Evolutionary conservation across 768 basidiomycete species (phyloP).

Genomic region (Suillus clintonianus): DNA sequence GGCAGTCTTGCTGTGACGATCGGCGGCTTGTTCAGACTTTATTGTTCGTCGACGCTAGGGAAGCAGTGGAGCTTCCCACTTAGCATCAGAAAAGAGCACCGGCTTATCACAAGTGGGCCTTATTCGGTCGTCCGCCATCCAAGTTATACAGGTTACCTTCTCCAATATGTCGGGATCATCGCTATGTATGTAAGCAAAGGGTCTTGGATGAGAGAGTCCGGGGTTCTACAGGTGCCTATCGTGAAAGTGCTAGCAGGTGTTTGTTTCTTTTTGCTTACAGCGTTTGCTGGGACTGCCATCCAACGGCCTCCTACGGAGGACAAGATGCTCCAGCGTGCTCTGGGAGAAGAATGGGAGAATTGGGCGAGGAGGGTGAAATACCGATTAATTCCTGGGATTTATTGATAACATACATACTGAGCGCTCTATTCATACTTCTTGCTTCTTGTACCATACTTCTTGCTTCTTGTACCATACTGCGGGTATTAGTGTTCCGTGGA

Average conservation of each 20-base stretch:
- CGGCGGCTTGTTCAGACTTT: slow-evolving; percentile 22
- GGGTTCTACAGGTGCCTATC: no score
- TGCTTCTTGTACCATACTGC: neutral
- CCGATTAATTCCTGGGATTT: neutral
- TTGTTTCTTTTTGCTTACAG: no score
- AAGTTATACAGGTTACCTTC: slow-evolving; percentile 16
- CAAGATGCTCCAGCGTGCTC: neutral
- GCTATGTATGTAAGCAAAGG: no score
- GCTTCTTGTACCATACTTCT: neutral
- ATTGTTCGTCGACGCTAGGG: slow-evolving; percentile 35
- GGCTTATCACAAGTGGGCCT: slow-evolving; percentile 15
- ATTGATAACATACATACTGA: neutral
- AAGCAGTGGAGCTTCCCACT: slow-evolving; percentile 36
- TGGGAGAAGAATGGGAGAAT: neutral
- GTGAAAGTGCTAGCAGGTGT: no score
- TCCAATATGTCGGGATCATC: neutral
- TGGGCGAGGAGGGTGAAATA: neutral
- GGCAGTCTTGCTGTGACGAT: slow-evolving; percentile 9
- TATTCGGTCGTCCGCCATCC: slow-evolving; percentile 24
- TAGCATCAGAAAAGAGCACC: slow-evolving; percentile 14
- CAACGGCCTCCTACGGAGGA: no score
- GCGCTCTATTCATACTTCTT: neutral
- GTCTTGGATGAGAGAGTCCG: no score
- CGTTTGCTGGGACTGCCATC: no score
- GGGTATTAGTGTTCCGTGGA: neutral